Base-by-base conservation (phyloP, 208 protist genomes). In the Wallacemonas sp. region DNA sequence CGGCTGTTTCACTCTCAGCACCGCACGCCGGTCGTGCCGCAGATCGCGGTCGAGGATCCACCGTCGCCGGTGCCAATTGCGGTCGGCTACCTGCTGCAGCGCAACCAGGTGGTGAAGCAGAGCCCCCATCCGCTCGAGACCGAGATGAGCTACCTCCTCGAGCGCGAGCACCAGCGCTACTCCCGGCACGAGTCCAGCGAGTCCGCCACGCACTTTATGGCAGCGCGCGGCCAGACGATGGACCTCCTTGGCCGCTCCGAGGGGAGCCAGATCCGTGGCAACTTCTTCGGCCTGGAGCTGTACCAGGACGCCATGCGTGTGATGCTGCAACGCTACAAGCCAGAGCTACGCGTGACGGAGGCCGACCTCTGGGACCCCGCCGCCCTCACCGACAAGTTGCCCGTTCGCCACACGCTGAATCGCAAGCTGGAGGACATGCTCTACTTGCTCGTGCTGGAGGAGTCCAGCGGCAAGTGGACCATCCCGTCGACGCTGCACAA, bases 121-220 rank as follows among this genome's bases (percentile, higher is more conserved):
- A 87, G 76, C 1, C 84, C 78, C 10, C 89, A 95, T 61, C 89
- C 89, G 0, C 66, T 95, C 2, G 86, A 95, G 70, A 65, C 71
- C 41, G 82, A 92, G 67, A 86, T 92, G 76, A 45, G 71, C 49
- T 91, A 82, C 52, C 48, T 92, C 11, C 78, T 95, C 1, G 83
- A 95, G 59, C 81, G 86, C 16, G 83, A 95, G 72, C 89, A 92
- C 61, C 79, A 87, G 74, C 85, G 85, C 5, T 95, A 95, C 80
- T 77, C 76, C 41, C 81, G 89, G 18, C 89, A 95, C 66, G 81
- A 90, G 54, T 61, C 64, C 7, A 80, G 67, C 1, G 86, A 95
- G 77, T 82, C 79, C 0, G 89, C 84, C 29, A 86, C 78, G 16
- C 79, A 89, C 26, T 95, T 92, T 63, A 81, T 95, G 49, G 69